Evolutionary conservation across 2,329 filamentous ascomycete genomes (phyloP).

Genomic region (Clonostachys byssicola): DNA sequence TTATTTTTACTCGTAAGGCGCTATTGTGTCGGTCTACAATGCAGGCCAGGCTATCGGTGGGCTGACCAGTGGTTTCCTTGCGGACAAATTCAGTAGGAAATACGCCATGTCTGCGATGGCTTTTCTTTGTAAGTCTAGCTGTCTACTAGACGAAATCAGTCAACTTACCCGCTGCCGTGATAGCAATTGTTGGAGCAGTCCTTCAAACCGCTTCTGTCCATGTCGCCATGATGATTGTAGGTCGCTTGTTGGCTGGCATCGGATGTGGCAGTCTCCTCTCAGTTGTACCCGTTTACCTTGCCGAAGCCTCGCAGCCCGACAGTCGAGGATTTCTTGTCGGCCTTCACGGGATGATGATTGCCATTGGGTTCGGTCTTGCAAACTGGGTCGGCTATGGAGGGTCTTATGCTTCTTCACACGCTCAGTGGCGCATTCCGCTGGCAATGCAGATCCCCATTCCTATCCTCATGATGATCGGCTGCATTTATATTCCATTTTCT

Average conservation of each 20-base stretch:
- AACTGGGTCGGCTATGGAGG: constrained; percentile 16
- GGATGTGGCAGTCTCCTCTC: constrained; percentile 25
- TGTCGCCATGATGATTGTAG: constrained; percentile 31
- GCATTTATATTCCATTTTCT: constrained; percentile 14
- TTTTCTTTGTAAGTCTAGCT: constrained; percentile 6
- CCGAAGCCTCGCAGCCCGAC: constrained; percentile 35
- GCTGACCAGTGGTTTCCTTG: constrained; percentile 19
- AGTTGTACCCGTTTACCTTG: constrained; percentile 30
- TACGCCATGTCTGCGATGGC: constrained; percentile 22
- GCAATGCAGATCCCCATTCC: constrained; percentile 21
- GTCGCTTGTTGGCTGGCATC: constrained; percentile 31
- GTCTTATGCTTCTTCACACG: constrained; percentile 17
- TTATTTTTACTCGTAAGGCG: constrained; percentile 6
- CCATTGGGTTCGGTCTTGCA: constrained; percentile 7
- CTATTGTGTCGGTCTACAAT: constrained; percentile 24
- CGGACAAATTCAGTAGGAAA: constrained; percentile 24
- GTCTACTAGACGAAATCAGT: not conserved
- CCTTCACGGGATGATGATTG: constrained; percentile 20
- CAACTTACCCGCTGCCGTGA: not conserved
- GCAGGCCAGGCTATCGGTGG: constrained; percentile 21
- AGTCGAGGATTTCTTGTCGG: constrained; percentile 36
- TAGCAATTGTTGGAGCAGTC: constrained; percentile 25
- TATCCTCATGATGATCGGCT: constrained; percentile 9
- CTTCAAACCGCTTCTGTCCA: constrained; percentile 31
- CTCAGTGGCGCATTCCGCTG: constrained; percentile 25